Evolutionary conservation across 768 basidiomycete species (phyloP).

Genomic region (Boletus vermiculosoides): DNA sequence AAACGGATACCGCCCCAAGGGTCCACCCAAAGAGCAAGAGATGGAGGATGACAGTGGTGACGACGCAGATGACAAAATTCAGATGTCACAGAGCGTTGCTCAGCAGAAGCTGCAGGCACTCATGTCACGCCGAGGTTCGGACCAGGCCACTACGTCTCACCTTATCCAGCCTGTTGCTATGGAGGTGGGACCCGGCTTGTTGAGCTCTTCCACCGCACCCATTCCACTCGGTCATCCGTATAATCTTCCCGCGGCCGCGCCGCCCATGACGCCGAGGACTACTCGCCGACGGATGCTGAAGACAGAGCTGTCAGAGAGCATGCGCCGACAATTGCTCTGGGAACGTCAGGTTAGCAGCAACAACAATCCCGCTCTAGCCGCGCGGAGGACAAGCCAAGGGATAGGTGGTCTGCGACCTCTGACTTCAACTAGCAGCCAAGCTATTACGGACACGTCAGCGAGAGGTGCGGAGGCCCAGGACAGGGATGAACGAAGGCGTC

Average conservation of each 20-base stretch:
- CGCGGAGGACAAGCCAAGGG: conserved; percentile 30
- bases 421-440: conserved; percentile 30
- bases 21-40: conserved; percentile 61
- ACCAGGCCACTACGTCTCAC: conserved; percentile 23
- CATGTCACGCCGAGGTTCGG: conserved; percentile 45
- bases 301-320: conserved; percentile 81
- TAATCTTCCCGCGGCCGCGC: conserved; percentile 62
- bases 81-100: conserved; percentile 65
- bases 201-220: conserved; percentile 43
- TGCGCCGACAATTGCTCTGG: conserved; percentile 81
- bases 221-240: conserved; percentile 66
- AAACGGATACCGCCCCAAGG: conserved; percentile 59
- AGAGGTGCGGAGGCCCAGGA: conserved; percentile 31
- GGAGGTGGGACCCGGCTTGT: conserved; percentile 19
- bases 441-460: conserved; percentile 9
- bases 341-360: conserved; percentile 63
- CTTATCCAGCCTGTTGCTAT: conserved; percentile 18
- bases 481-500: conserved; percentile 41
- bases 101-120: conserved; percentile 64
- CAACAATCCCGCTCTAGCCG: conserved; percentile 42
- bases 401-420: conserved; percentile 35
- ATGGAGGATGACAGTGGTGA: conserved; percentile 64
- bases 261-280: conserved; percentile 81
- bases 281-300: conserved; percentile 82
- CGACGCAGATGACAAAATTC: conserved; percentile 49